phyloP scores from a whole-genome alignment of 495 filamentous ascomycete genomes.

The Xylaria nigripes region DNA sequence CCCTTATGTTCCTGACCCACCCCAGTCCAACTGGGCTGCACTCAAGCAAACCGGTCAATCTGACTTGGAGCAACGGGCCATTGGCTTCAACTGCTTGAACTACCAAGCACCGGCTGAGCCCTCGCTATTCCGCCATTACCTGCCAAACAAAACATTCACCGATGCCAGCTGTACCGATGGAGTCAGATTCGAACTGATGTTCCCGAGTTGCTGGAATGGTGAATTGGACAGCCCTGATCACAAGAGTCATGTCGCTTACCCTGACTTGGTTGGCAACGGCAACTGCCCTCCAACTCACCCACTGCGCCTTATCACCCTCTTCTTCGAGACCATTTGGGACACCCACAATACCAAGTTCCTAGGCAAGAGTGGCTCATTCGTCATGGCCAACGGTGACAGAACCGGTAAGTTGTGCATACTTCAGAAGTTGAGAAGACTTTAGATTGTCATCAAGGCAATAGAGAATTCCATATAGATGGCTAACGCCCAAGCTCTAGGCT shows the following conservation, averaged over 20 bases:
- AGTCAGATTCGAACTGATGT: conserved; percentile 74
- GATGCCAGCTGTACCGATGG: conserved; percentile 71
- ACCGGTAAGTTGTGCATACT: conserved; percentile 41
- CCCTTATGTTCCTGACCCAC: conserved; percentile 52
- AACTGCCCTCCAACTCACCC: conserved; percentile 66
- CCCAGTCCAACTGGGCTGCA: conserved; percentile 58
- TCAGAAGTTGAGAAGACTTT: not conserved
- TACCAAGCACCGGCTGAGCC: conserved; percentile 55
- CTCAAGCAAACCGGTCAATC: conserved; percentile 51
- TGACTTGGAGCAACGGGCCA: conserved; percentile 65
- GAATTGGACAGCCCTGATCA: conserved; percentile 54
- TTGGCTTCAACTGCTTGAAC: conserved; percentile 91
- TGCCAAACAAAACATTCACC: conserved; percentile 72
- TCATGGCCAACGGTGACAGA: conserved; percentile 77
- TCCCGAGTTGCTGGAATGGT: conserved; percentile 89
- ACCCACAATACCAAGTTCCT: conserved; percentile 54
- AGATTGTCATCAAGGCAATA: conserved; percentile 11
- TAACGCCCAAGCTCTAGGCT: conserved; percentile 40
- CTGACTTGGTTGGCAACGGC: conserved; percentile 64
- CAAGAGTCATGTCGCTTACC: conserved; percentile 70
- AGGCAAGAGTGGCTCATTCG: conserved; percentile 59
- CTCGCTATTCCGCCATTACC: conserved; percentile 66
- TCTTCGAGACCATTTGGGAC: conserved; percentile 84
- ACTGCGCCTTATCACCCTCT: conserved; percentile 62
- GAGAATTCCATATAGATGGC: not conserved